Base-by-base conservation (phyloP, 2,329 filamentous ascomycete species). In the Harringtonia lauricola region DNA sequence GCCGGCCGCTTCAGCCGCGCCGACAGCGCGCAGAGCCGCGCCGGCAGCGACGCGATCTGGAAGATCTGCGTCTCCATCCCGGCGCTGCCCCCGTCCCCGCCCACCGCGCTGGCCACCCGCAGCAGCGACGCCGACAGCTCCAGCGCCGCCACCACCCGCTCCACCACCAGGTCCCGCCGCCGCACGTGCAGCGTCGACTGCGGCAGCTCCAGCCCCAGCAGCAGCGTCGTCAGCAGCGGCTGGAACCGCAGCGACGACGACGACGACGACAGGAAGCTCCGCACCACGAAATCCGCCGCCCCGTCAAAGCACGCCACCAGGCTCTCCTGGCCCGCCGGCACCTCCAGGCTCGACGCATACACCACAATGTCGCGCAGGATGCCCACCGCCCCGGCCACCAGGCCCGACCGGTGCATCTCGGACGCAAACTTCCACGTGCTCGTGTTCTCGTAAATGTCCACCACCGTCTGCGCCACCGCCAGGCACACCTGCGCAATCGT, bases 371-470 rank as follows among this genome's bases (percentile, higher is more conserved):
- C 80, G 50, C 83, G 73, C 56, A 95, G 81, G 14, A 82, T 74
- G 6, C 71, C 71, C 22, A 86, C 72, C 22, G 95, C 76, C 35
- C 72, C 71, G 17, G 72, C 71, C 46, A 86, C 76, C 39, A 95
- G 73, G 44, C 79, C 68, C 41, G 79, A 75, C 36, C 82, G 79
- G 51, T 89, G 81, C 22, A 79, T 67, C 12, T 78, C 71, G 2
- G 74, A 71, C 8, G 75, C 70, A 58, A 94, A 95, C 52, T 81
- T 82, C 92, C 90, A 98, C 6, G 81, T 87, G 26, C 79, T 76
- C 31, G 83, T 85, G 59, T 83, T 92, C 63, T 94, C 88, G 52
- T 94, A 83, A 8, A 94, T 76, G 55, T 94, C 88, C 21, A 94
- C 74, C 50, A 86, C 72, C 2, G 81, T 81, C 51, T 84, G 80